Evolutionary conservation across 2,329 filamentous ascomycete species (phyloP).

Genomic region (Ophiostoma populinum): DNA sequence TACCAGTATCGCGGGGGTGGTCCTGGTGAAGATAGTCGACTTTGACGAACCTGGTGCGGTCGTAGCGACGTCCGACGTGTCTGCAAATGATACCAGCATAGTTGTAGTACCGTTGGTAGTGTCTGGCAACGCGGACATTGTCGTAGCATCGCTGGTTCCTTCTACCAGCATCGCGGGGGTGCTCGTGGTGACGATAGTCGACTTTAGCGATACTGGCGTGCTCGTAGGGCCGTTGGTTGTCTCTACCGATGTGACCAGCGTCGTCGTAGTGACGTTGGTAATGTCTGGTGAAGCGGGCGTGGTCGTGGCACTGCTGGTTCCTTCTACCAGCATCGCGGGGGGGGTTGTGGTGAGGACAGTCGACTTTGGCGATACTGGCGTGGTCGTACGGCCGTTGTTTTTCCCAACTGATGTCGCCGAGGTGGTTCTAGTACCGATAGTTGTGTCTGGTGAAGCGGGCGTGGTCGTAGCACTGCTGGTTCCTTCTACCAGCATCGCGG

Average conservation of each 20-base stretch:
- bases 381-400: no score
- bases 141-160: neutral
- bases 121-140: neutral
- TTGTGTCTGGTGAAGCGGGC: neutral
- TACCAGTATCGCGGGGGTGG: neutral
- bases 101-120: neutral
- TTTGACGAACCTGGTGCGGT: no score
- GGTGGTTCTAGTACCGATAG: no score
- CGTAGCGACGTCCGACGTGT: no score
- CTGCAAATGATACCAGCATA: no score
- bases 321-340: neutral
- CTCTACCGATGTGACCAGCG: no score
- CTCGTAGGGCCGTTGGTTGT: no score
- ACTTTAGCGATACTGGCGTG: no score
- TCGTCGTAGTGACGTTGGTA: no score
- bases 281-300: neutral
- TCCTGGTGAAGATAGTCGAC: slow-evolving; percentile 2
- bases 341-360: slow-evolving; percentile 1
- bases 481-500: neutral
- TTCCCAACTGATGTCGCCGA: no score
- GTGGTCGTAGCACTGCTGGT: neutral
- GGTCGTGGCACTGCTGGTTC: neutral
- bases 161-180: neutral
- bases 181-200: slow-evolving; percentile 10
- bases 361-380: no score